phyloP scores from a whole-genome alignment of 1,139 yeast genomes.

The Magnusiomyces paraingens region DNA sequence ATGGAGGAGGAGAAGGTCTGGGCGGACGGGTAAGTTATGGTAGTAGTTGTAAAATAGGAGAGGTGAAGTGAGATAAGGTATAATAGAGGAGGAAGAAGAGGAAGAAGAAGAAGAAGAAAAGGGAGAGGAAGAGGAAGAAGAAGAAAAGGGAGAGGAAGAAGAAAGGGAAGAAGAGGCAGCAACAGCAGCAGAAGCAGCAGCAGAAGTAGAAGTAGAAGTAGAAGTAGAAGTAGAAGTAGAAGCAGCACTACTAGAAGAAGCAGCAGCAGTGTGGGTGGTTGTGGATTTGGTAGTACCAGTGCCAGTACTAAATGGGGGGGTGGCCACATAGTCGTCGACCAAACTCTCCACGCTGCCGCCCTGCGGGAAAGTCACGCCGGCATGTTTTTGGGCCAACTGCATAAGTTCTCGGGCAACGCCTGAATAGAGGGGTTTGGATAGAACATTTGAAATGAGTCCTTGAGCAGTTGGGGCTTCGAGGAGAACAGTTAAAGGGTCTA shows the following conservation, averaged over 20 bases:
- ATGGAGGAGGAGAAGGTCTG: slow-evolving; percentile 71
- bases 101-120: slow-evolving; percentile 1
- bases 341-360: too few species aligned
- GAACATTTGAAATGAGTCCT: slow-evolving; percentile 53
- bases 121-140: slow-evolving; percentile 3
- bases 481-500: slow-evolving; percentile 66
- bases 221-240: background rate
- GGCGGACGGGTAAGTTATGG: slow-evolving; percentile 49
- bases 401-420: slow-evolving; percentile 42
- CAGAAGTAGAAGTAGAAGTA: background rate
- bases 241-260: background rate
- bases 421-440: slow-evolving; percentile 76
- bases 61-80: slow-evolving; percentile 41
- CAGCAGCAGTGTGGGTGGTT: background rate
- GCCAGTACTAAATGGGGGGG: slow-evolving; percentile 5
- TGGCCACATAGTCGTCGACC: slow-evolving; percentile 8
- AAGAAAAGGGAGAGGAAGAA: background rate
- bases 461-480: slow-evolving; percentile 65
- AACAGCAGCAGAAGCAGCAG: background rate
- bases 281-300: background rate
- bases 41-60: slow-evolving; percentile 54
- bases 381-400: slow-evolving; percentile 13
- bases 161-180: background rate
- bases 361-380: slow-evolving; percentile 10
- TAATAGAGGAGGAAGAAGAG: slow-evolving; percentile 9